A percentile compares a stretch with the other conserved stretches of the same genome.
phyloP scores from a whole-genome alignment of 2,329 filamentous ascomycete genomes.

The Calonectria pauciramosa region DNA sequence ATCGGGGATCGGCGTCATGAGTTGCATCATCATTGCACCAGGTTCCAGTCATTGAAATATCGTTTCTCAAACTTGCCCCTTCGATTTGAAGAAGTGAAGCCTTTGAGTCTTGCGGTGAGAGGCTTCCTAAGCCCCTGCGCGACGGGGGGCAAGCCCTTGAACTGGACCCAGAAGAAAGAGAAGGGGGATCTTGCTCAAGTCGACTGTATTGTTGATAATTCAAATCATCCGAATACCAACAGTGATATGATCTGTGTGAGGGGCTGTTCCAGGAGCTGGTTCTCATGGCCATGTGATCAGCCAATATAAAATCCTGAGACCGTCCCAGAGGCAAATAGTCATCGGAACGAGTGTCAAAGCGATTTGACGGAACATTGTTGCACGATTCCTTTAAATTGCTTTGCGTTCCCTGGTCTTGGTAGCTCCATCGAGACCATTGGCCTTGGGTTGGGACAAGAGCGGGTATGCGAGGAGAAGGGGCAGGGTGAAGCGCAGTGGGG shows the following conservation, averaged over 20 bases:
- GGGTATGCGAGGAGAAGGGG: neutral
- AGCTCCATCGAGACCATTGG: conserved; percentile 6
- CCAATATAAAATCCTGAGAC: neutral
- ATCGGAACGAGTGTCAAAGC: neutral
- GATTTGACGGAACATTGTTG: neutral
- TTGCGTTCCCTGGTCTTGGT: neutral
- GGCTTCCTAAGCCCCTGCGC: neutral
- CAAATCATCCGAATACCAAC: conserved; percentile 1
- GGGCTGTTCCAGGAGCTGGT: neutral
- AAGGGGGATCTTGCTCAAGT: neutral
- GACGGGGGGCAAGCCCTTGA: conserved; percentile 17
- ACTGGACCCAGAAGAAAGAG: conserved; percentile 7
- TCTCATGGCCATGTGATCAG: conserved; percentile 9
- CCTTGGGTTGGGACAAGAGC: conserved; percentile 1
- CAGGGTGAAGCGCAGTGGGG: conserved; percentile 6
- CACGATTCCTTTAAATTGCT: neutral
- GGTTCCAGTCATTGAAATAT: conserved; percentile 32
- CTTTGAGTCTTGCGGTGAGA: neutral
- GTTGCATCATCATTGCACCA: conserved; percentile 33
- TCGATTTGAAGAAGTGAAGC: neutral
- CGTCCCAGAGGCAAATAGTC: neutral
- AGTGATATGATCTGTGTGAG: conserved; percentile 20
- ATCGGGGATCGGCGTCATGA: neutral
- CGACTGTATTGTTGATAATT: neutral
- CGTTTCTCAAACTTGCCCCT: neutral